phyloP scores from a whole-genome alignment of 2,329 filamentous ascomycete species.

The Clarireedia hainanense region DNA sequence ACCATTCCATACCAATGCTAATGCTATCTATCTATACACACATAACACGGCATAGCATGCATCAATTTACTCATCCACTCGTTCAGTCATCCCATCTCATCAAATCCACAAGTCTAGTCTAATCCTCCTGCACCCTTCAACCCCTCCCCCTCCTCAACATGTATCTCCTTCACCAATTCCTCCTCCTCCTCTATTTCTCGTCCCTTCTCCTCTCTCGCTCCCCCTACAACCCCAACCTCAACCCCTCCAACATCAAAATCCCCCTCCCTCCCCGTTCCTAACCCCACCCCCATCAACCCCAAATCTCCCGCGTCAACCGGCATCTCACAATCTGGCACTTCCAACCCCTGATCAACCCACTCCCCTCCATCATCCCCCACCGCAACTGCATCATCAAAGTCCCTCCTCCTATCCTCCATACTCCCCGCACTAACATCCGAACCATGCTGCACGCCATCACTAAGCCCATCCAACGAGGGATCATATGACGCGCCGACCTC shows the following conservation, averaged over 20 bases:
- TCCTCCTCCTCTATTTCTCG: constrained; percentile 1
- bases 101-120: too few species aligned
- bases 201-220: background rate
- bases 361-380: constrained; percentile 16
- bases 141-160: constrained; percentile 27
- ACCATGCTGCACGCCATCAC: constrained; percentile 26
- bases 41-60: too few species aligned
- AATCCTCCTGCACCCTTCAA: constrained; percentile 12
- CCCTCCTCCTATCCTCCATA: constrained; percentile 16
- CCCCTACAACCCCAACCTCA: background rate
- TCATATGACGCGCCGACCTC: too few species aligned
- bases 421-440: constrained; percentile 23
- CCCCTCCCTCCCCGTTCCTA: background rate
- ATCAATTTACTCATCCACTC: too few species aligned
- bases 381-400: constrained; percentile 21
- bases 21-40: too few species aligned
- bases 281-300: background rate
- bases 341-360: constrained; percentile 17
- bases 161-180: constrained; percentile 24
- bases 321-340: constrained; percentile 25
- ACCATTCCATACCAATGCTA: too few species aligned
- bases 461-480: constrained; percentile 6
- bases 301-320: constrained; percentile 10
- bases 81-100: too few species aligned
- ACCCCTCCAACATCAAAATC: background rate